A percentile compares a stretch with the other conserved stretches of the same genome.
Conservation (phyloP, 73 alveolate genomes). For the Diophrys appendiculata region DNA sequence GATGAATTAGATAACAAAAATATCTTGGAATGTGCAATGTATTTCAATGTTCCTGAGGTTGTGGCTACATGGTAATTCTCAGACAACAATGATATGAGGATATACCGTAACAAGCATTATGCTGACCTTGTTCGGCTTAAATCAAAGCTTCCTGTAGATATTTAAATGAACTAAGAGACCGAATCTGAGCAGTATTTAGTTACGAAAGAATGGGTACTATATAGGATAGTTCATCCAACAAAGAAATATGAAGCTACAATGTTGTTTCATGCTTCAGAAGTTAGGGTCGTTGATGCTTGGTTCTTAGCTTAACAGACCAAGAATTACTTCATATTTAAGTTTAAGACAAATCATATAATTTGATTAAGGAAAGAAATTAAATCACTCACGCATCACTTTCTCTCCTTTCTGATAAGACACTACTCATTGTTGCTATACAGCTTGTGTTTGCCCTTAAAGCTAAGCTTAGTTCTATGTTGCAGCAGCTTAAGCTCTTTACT, state of each 20-base stretch:
- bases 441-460: too few relatives aligned
- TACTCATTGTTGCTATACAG: too few relatives aligned
- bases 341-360: not conserved
- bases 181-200: not conserved
- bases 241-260: not conserved
- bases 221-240: not conserved
- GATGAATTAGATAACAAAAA: not conserved
- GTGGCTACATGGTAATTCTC: constrained; percentile 2
- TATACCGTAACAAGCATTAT: not conserved
- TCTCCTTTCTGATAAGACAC: too few relatives aligned
- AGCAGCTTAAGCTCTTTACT: too few relatives aligned
- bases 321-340: not conserved
- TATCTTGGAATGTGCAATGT: constrained; percentile 20
- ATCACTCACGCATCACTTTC: too few relatives aligned
- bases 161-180: not conserved
- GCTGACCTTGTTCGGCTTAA: not conserved
- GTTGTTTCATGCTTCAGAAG: not conserved
- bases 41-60: constrained; percentile 23
- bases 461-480: too few relatives aligned
- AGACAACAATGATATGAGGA: constrained; percentile 4
- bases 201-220: not conserved
- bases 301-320: not conserved
- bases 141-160: not conserved
- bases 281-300: not conserved
- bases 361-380: too few relatives aligned